These are phyloP conservation scores for Termitomyces sp. DNA, from an alignment of 768 basidiomycete species.

Conservation along the genomic window DNA sequence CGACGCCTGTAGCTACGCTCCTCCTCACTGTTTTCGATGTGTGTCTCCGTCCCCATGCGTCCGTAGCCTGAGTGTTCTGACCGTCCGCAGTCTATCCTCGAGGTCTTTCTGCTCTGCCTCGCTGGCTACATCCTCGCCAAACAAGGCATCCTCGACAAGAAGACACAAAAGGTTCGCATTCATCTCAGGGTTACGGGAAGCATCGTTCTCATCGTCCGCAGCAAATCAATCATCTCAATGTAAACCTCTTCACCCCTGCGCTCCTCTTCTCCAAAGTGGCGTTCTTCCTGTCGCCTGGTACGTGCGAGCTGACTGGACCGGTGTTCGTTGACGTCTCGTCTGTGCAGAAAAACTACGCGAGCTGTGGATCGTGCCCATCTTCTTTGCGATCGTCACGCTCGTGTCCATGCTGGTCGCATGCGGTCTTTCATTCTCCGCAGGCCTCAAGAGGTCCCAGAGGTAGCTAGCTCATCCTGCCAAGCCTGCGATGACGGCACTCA, in stretches of 20 bases:
- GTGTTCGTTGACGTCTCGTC: neutral
- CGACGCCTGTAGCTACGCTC: slow-evolving; percentile 36
- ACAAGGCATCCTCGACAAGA: slow-evolving; percentile 80
- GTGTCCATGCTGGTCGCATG: slow-evolving; percentile 70
- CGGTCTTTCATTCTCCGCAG: slow-evolving; percentile 52
- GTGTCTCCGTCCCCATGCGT: slow-evolving; percentile 14
- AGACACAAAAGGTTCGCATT: slow-evolving; percentile 76
- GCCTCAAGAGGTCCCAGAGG: slow-evolving; percentile 75
- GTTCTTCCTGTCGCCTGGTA: slow-evolving; percentile 80
- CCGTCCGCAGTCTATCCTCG: slow-evolving; percentile 68
- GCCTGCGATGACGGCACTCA: neutral
- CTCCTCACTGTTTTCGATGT: slow-evolving; percentile 58
- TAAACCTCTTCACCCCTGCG: slow-evolving; percentile 85
- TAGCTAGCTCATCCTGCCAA: slow-evolving; percentile 25
- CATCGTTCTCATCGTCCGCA: slow-evolving; percentile 18
- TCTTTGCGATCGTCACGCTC: slow-evolving; percentile 73
- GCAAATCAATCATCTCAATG: slow-evolving; percentile 79
- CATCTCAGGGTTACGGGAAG: neutral
- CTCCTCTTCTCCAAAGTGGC: slow-evolving; percentile 94
- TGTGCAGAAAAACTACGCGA: slow-evolving; percentile 67
- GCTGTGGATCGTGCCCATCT: slow-evolving; percentile 81
- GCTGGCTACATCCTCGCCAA: slow-evolving; percentile 80
- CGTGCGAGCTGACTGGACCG: slow-evolving; percentile 8
- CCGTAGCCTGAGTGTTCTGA: neutral
- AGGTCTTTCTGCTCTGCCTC: slow-evolving; percentile 83